Evolutionary conservation across 208 protist genomes (phyloP).

Genomic region (Acanthamoeba divionensis): DNA sequence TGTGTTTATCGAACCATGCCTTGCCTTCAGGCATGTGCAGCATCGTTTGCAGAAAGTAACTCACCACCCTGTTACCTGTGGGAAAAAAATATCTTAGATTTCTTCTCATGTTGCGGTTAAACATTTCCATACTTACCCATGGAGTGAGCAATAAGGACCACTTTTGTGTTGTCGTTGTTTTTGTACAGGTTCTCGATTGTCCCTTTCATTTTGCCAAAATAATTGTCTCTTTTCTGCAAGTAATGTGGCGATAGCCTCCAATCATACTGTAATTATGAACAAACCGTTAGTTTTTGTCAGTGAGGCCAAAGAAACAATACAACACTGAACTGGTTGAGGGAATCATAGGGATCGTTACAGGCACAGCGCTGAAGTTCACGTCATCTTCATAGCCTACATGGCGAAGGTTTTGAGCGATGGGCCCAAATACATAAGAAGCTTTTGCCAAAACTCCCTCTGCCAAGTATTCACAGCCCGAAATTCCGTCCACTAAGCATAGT

Average conservation of each 20-base stretch:
- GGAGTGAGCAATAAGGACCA: neutral
- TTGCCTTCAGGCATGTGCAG: neutral
- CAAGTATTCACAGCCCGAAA: neutral
- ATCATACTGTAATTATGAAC: neutral
- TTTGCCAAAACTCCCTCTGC: neutral
- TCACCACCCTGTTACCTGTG: neutral
- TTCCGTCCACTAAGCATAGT: neutral
- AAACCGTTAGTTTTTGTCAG: no score
- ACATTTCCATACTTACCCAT: neutral
- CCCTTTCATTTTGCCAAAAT: neutral
- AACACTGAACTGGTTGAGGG: neutral
- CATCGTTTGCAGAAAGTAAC: neutral
- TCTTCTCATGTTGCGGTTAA: no score
- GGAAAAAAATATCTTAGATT: no score
- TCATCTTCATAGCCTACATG: neutral
- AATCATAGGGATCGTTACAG: neutral
- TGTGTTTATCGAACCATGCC: neutral
- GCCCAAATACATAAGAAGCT: neutral
- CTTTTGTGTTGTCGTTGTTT: neutral
- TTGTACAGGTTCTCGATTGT: neutral
- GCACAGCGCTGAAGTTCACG: neutral
- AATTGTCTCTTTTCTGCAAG: neutral
- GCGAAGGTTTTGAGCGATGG: neutral
- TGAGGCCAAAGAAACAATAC: neutral
- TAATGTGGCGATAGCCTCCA: neutral